Evolutionary conservation across 2,329 filamentous ascomycete genomes (phyloP).

Genomic region (Lasiodiplodia gonubiensis): DNA sequence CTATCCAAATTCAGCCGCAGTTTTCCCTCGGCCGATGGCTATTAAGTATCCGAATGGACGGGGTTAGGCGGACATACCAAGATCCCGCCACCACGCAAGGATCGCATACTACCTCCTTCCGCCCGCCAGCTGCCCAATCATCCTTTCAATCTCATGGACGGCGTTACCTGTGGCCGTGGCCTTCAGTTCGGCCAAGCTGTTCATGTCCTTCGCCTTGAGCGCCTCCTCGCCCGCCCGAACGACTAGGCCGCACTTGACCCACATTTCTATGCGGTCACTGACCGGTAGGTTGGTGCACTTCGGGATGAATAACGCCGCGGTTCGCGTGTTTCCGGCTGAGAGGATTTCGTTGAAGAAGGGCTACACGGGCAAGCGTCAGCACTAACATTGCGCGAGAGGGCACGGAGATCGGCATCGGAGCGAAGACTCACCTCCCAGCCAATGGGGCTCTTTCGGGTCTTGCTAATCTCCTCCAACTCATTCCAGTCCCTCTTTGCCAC

Average conservation of each 20-base stretch:
- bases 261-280: constrained; percentile 83
- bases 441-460: constrained; percentile 83
- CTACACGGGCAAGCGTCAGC: constrained; percentile 48
- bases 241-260: constrained; percentile 91
- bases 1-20: constrained; percentile 18
- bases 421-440: constrained; percentile 75
- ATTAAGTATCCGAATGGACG: not conserved
- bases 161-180: constrained; percentile 74
- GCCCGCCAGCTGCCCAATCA: constrained; percentile 61
- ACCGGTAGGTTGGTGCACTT: constrained; percentile 78
- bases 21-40: constrained; percentile 8
- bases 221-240: constrained; percentile 92
- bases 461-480: constrained; percentile 85
- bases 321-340: constrained; percentile 84
- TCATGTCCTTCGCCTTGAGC: constrained; percentile 77
- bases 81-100: not conserved
- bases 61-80: constrained; percentile 17
- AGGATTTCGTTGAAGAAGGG: constrained; percentile 92
- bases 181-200: constrained; percentile 74
- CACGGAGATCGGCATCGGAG: not conserved
- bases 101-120: constrained; percentile 8
- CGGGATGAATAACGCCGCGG: constrained; percentile 82
- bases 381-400: constrained; percentile 11
- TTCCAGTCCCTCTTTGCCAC: constrained; percentile 91
- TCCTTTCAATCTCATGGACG: constrained; percentile 79